Evolutionary conservation across 208 protist genomes (phyloP), one percentile per base, ranked within the genome.

Genomic region (Crithidia acanthocephali): DNA sequence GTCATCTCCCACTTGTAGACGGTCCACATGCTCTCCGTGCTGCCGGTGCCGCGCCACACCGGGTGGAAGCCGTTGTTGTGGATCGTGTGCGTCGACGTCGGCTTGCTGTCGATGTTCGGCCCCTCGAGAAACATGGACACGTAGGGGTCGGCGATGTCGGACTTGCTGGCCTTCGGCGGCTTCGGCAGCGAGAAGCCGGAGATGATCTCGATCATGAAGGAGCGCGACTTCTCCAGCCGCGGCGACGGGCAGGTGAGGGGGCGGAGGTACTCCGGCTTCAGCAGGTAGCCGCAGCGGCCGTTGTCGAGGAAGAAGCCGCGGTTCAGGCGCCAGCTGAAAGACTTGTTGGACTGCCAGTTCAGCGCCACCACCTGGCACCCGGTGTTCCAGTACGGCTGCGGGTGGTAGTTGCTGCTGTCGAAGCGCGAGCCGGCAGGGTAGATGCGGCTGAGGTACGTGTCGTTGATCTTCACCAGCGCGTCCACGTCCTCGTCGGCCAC

Each of bases 401-500:
- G 96, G 65, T 96, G 68, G 68, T 97, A 98, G 83, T 99, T 99
- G 72, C 76, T 92, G 51, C 87, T 95, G 67, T 90, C 79, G 71
- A 99, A 77, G 57, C 97, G 88, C 13, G 85, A 86, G 52, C 96
- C 96, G 40, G 74, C 80, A 30, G 98, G 98, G 79, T 98, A 99
- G 33, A 97, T 85, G 50, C 97, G 93, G 37, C 81, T 83, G 28
- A 99, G 66, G 50, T 91, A 91, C 0, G 68, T 68, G 25, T 83
- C 66, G 61, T 95, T 98, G 73, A 92, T 81, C 23, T 33, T 35
- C 30, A 79, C 67, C 45, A 92, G 70, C 6, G 69, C 82, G 8
- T 68, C 48, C 40, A 28, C 33, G 52, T 90, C 71, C 16, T 78
- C 56, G 23, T 73, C 11, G 25, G 75, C 74, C 22, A 92, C 55